Evolutionary conservation across 805 yeast species (phyloP).

Genomic region (Candida endomychidarum): DNA sequence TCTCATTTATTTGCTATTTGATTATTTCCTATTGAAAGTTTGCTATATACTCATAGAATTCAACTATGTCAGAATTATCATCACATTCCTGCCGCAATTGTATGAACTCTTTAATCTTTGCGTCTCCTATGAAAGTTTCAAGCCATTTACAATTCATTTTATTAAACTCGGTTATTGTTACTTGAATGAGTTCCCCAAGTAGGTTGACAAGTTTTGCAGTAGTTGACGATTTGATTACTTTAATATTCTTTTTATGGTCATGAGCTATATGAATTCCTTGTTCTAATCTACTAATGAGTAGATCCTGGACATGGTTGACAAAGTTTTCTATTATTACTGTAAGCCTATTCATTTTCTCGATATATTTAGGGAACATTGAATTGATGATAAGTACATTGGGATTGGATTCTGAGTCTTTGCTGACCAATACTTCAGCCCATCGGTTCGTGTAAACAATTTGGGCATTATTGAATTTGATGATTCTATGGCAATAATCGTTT

Average conservation of each 20-base stretch:
- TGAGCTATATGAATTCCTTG: background rate
- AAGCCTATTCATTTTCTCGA: slow-evolving; percentile 9
- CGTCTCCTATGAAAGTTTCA: slow-evolving; percentile 17
- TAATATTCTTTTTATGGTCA: background rate
- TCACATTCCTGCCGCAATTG: background rate
- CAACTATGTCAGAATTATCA: slow-evolving; percentile 10
- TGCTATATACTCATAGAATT: slow-evolving; percentile 6
- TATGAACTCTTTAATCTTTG: slow-evolving; percentile 17
- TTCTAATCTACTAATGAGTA: background rate
- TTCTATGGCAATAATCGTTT: background rate
- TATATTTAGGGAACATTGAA: slow-evolving; percentile 4
- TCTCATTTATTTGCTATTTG: too few species aligned
- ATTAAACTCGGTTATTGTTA: slow-evolving; percentile 8
- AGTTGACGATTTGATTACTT: background rate
- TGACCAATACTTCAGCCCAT: too few species aligned
- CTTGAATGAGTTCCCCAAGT: background rate
- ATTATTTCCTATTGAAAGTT: too few species aligned
- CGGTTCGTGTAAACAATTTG: background rate
- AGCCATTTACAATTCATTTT: slow-evolving; percentile 18
- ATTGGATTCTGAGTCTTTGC: too few species aligned
- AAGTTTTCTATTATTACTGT: slow-evolving; percentile 1
- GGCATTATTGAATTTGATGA: background rate
- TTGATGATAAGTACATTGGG: slow-evolving; percentile 14
- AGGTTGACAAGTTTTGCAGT: background rate
- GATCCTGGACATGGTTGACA: background rate